phyloP scores from a whole-genome alignment of 2,329 filamentous ascomycete species.

The Nothophoma quercina region DNA sequence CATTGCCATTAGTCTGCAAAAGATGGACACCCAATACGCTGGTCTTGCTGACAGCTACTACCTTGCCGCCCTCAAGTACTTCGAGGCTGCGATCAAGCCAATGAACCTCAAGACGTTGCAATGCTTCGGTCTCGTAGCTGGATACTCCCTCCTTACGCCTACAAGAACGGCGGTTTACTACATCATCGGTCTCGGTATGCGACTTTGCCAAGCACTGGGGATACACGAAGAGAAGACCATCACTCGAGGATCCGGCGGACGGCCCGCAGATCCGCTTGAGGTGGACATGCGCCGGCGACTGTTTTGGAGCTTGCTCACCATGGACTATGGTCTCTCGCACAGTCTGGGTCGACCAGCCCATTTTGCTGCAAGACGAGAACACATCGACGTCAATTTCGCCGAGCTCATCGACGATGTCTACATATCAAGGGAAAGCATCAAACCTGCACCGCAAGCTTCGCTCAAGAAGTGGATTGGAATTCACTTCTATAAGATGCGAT shows the following conservation, averaged over 20 bases:
- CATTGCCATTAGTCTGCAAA: conserved; percentile 93
- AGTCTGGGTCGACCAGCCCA: conserved; percentile 86
- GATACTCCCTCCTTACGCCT: conserved; percentile 91
- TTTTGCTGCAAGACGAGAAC: conserved; percentile 81
- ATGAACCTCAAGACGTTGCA: conserved; percentile 92
- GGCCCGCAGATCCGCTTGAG: conserved; percentile 72
- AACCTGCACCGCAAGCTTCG: conserved; percentile 71
- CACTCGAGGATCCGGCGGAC: conserved; percentile 65
- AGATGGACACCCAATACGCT: conserved; percentile 87
- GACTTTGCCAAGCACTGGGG: conserved; percentile 87
- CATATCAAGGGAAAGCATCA: conserved; percentile 80
- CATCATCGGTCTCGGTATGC: conserved; percentile 85
- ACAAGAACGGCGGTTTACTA: conserved; percentile 94
- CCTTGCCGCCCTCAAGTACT: conserved; percentile 81
- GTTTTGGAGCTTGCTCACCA: conserved; percentile 85
- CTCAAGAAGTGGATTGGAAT: conserved; percentile 88
- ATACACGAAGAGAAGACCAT: conserved; percentile 91
- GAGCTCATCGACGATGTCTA: conserved; percentile 80
- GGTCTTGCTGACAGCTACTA: conserved; percentile 96
- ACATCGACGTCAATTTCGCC: conserved; percentile 87
- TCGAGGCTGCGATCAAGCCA: conserved; percentile 83
- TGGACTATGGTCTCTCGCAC: conserved; percentile 89
- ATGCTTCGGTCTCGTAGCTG: conserved; percentile 84
- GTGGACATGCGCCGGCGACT: conserved; percentile 89
- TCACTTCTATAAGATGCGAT: conserved; percentile 91